These are phyloP conservation scores for Kodamaea jinghongensis DNA, from an alignment of 805 yeast genomes.

Conservation along the genomic window DNA sequence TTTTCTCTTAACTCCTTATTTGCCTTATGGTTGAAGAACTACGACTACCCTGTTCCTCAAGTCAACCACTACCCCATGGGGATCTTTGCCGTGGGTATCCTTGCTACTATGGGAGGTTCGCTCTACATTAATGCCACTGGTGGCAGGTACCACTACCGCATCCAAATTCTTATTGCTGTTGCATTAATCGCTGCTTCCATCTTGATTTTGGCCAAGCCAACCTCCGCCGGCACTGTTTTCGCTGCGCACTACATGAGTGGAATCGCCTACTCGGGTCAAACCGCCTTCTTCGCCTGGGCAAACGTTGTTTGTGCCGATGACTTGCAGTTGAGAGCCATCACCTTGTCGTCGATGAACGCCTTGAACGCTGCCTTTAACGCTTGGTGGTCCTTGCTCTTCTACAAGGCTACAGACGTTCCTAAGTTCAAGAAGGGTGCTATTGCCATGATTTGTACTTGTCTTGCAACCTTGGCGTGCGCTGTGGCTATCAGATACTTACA, in stretches of 20 bases:
- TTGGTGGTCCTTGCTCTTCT: slow-evolving; percentile 61
- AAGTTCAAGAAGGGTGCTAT: slow-evolving; percentile 50
- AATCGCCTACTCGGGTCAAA: slow-evolving; percentile 55
- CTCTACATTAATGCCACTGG: slow-evolving; percentile 43
- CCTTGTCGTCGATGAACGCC: slow-evolving; percentile 65
- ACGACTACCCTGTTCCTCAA: slow-evolving; percentile 40
- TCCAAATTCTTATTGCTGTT: slow-evolving; percentile 44
- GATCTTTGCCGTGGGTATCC: slow-evolving; percentile 50
- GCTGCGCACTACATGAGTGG: slow-evolving; percentile 58
- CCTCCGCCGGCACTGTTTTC: slow-evolving; percentile 38
- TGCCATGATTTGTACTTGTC: slow-evolving; percentile 55
- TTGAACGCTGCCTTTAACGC: slow-evolving; percentile 61
- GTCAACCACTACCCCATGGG: slow-evolving; percentile 56
- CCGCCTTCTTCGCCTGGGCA: slow-evolving; percentile 63
- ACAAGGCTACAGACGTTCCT: slow-evolving; percentile 51
- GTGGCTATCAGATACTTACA: slow-evolving; percentile 43
- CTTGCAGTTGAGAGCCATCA: slow-evolving; percentile 61
- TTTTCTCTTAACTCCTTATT: slow-evolving; percentile 46
- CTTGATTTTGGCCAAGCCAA: slow-evolving; percentile 44
- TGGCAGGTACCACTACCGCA: slow-evolving; percentile 49
- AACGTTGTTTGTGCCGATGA: slow-evolving; percentile 57
- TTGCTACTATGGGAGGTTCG: slow-evolving; percentile 44
- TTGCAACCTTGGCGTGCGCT: slow-evolving; percentile 41
- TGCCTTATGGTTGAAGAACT: slow-evolving; percentile 45
- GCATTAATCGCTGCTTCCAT: slow-evolving; percentile 46